Base-by-base conservation (phyloP, 2,329 filamentous ascomycete species). In the Hypoxylon sp. region DNA sequence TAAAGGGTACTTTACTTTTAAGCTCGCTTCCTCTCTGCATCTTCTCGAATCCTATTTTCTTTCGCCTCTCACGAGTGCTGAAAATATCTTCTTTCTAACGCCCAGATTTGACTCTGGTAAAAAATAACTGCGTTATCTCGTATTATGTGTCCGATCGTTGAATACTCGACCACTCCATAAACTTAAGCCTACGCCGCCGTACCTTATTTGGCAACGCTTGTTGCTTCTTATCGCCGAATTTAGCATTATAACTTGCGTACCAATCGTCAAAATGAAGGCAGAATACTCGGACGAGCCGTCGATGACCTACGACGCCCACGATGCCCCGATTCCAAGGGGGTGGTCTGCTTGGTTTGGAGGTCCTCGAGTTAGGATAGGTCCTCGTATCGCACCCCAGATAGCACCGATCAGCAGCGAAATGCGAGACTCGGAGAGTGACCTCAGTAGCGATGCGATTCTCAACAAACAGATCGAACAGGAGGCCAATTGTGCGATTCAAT, bases 401-500 rank as follows among this genome's bases (percentile, higher is more conserved):
- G 67, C 66, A 13, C 69, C 74, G 1, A 33, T 72, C 24, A 63
- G 29, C 51, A 54, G 51, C n/a, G 58, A 39, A 33, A 46, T 66
- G 47, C 67, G 72, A 51, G 77, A 78, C 26, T 83, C 83, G 6
- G 82, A 85, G 47, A 81, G 78, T 52, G 81, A 83, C 19, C 81
- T 85, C 35, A 84, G 81, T 50, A 84, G 82, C 73, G 78, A 82
- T 44, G 83, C 82, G 14, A 86, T 88, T 50, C 78, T 88, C n/a
- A 78, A 81, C 70, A 85, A 84, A 81, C 94, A 97, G 81, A 88
- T 95, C 70, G 92, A 91, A 58, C 78, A 92, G 68, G 94, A 97
- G 80, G 86, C 89, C 29, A 90, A 89, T 56, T 90, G 92, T 79
- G 89, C 90, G 10, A 97, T 98, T 80, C 91, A 97, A 82, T 98